Conservation (phyloP, 371 early-diverging fungal species). For the Mucor piriformis region DNA sequence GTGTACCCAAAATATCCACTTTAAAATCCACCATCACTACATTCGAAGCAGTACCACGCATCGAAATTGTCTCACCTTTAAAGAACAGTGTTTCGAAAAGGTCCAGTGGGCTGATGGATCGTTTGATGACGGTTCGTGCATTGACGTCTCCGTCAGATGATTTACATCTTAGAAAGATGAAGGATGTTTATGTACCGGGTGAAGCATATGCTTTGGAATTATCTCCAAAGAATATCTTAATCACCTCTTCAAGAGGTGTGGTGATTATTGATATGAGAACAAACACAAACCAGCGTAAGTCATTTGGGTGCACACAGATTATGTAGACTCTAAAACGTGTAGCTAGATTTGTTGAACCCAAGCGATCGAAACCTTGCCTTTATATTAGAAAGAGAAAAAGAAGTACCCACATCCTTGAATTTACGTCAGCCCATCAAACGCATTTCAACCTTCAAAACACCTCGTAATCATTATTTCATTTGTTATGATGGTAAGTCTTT, state of each 20-base stretch:
- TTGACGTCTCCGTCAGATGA: slow-evolving; percentile 13
- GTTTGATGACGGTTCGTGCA: neutral
- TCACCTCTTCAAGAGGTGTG: slow-evolving; percentile 48
- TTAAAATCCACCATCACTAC: slow-evolving; percentile 38
- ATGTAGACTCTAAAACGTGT: no score
- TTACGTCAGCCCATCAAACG: slow-evolving; percentile 41
- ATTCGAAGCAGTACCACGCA: slow-evolving; percentile 29
- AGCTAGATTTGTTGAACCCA: slow-evolving; percentile 45
- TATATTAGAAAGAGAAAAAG: slow-evolving; percentile 46
- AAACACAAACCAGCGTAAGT: slow-evolving; percentile 49
- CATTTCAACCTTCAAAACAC: slow-evolving; percentile 41
- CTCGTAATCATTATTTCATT: slow-evolving; percentile 42
- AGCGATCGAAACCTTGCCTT: slow-evolving; percentile 38
- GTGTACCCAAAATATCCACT: slow-evolving; percentile 42
- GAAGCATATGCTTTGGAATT: slow-evolving; percentile 50
- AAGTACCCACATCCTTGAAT: slow-evolving; percentile 31
- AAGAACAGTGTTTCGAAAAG: neutral
- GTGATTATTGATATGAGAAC: slow-evolving; percentile 49
- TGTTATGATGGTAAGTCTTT: slow-evolving; percentile 50
- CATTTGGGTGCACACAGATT: neutral
- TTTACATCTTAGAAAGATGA: slow-evolving; percentile 36
- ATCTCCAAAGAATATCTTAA: slow-evolving; percentile 40
- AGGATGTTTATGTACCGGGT: slow-evolving; percentile 45
- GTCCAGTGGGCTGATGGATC: neutral
- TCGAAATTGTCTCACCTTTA: slow-evolving; percentile 1